Percentiles rank a stretch among this genome's conserved stretches.
Conservation (phyloP, 1,284 basidiomycete species). For the Leccinum fallax region DNA sequence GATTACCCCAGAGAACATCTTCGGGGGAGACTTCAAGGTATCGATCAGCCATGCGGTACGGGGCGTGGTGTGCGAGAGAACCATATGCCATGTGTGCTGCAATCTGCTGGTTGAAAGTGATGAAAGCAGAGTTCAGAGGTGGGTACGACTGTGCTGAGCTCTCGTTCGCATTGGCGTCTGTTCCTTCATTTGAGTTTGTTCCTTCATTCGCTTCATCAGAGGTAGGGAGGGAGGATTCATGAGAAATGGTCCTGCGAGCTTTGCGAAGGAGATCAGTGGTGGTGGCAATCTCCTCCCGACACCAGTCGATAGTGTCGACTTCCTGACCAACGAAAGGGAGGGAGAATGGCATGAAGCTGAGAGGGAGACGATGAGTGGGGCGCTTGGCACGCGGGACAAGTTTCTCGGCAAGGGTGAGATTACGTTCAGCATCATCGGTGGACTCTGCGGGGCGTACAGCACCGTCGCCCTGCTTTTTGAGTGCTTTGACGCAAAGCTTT, state of each 20-base stretch:
- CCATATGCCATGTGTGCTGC: conserved; percentile 87
- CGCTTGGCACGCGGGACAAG: conserved; percentile 71
- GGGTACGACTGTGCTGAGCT: conserved; percentile 54
- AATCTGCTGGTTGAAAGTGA: conserved; percentile 93
- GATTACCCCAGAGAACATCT: conserved; percentile 91
- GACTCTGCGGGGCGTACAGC: conserved; percentile 19
- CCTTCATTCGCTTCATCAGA: conserved; percentile 18
- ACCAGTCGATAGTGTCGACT: conserved; percentile 93
- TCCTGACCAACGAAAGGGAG: conserved; percentile 77
- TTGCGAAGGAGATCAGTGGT: conserved; percentile 55
- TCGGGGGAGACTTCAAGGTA: conserved; percentile 77
- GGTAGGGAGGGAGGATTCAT: conserved; percentile 16
- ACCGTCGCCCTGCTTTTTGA: conserved; percentile 39
- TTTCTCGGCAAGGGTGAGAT: conserved; percentile 48
- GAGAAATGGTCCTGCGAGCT: conserved; percentile 43
- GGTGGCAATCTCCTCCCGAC: conserved; percentile 65
- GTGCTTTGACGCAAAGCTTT: conserved; percentile 59
- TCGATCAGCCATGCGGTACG: conserved; percentile 71
- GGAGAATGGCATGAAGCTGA: conserved; percentile 55
- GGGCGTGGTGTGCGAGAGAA: conserved; percentile 73
- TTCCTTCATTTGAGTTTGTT: conserved; percentile 13
- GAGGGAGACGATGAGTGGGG: conserved; percentile 77
- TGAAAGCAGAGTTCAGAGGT: conserved; percentile 83
- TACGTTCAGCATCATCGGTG: conserved; percentile 45
- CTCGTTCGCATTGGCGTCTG: conserved; percentile 23